Base-by-base conservation (phyloP, 495 filamentous ascomycete species). In the Xylaria acuta region DNA sequence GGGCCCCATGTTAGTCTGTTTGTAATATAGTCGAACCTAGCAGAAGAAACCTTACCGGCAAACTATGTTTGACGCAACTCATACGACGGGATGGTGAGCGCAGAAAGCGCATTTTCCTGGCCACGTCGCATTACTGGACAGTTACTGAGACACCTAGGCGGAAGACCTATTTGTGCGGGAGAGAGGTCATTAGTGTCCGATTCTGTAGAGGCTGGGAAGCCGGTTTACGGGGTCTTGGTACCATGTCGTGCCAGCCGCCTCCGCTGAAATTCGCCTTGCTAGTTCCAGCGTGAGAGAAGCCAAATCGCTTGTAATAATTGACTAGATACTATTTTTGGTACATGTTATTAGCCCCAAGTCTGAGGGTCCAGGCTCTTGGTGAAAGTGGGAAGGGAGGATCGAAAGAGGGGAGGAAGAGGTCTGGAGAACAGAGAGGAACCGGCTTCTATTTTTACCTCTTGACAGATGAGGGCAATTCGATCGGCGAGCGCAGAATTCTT, bases 221-320 rank as follows among this genome's bases (percentile, higher is more conserved):
- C 3, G 0, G 11, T 11, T 16, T 2, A n/a, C 5, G 20, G 38
- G 40, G 22, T 41, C 40, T 25, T 38, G 80, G 71, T 70, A 90
- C 87, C 88, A 94, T 87, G 80, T 97, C 89, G 74, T 87, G 83
- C 94, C 94, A 97, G 32, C 89, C 91, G 66, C 93, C 93, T 30
- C 94, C 94, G 12, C 90, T 92, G 81, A 93, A 94, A 53, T 77
- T 69, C 14, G 82, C 86, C 27, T 82, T 75, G 79, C 94, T 97
- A 67, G 82, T 77, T 0, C 94, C 95, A n/a, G 80, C 75, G 69
- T 90, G 87, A 74, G 81, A 81, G 75, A 95, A 98, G 1, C 93
- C 93, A 54, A 94, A 88, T 11, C 84, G 85, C 77, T 93, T 87
- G 78, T 97, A 98, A 78, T 92, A 98, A 0, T 81, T 76, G 18